phyloP scores from a whole-genome alignment of 345 rosid genomes.

The Salix viminalis region DNA sequence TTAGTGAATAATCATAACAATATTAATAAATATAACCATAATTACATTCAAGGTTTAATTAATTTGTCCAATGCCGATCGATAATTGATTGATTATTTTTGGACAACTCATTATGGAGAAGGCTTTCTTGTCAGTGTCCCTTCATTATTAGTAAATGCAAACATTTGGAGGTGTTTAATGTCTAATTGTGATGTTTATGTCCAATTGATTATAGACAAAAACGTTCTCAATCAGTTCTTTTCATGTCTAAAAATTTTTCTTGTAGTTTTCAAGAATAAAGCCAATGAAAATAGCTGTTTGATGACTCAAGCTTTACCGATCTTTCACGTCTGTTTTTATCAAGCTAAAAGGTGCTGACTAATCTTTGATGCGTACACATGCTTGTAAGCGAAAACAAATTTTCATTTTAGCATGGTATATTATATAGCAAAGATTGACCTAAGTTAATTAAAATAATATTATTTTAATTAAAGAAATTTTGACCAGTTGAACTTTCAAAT shows the following conservation, averaged over 20 bases:
- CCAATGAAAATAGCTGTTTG: constrained; percentile 23
- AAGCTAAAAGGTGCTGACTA: constrained; percentile 1
- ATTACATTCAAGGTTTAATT: too few relatives aligned
- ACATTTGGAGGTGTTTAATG: constrained; percentile 25
- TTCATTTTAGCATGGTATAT: not conserved
- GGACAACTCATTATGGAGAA: constrained; percentile 6
- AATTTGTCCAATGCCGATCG: too few relatives aligned
- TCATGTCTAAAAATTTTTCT: constrained; percentile 30
- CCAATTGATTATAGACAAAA: constrained; percentile 11
- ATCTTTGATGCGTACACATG: not conserved
- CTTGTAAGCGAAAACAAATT: not conserved
- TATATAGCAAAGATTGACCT: too few relatives aligned
- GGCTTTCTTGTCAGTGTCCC: constrained; percentile 33
- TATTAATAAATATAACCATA: too few relatives aligned
- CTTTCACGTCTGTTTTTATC: constrained; percentile 5
- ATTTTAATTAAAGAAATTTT: too few relatives aligned
- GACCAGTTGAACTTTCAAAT: too few relatives aligned
- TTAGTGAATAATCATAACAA: too few relatives aligned
- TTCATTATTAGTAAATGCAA: constrained; percentile 14
- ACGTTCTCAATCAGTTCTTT: constrained; percentile 27
- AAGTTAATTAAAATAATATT: too few relatives aligned
- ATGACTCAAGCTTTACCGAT: not conserved
- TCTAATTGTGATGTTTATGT: constrained; percentile 28
- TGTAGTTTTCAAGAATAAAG: constrained; percentile 15
- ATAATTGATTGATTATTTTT: too few relatives aligned